Evolutionary conservation across 2,329 filamentous ascomycete genomes (phyloP).

Genomic region (Epichloe gansuensis): DNA sequence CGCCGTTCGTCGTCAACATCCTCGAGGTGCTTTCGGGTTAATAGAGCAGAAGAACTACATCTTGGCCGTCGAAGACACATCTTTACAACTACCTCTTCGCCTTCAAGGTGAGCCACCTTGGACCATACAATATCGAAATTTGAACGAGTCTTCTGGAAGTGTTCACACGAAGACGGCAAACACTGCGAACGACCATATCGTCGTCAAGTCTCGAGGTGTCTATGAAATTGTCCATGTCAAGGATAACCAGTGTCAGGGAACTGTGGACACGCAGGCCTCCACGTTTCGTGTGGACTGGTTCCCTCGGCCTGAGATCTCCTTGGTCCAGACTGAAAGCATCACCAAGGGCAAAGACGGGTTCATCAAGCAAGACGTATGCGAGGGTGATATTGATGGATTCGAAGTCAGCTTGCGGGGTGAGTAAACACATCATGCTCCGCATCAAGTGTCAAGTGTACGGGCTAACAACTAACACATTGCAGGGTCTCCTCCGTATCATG

Average conservation of each 20-base stretch:
- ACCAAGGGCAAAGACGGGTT: slow-evolving; percentile 39
- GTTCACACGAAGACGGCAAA: slow-evolving; percentile 35
- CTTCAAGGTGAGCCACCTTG: slow-evolving; percentile 79
- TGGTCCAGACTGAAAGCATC: slow-evolving; percentile 53
- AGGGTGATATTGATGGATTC: slow-evolving; percentile 84
- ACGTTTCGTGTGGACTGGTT: slow-evolving; percentile 78
- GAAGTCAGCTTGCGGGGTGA: slow-evolving; percentile 68
- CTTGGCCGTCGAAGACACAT: slow-evolving; percentile 63
- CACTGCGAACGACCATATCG: slow-evolving; percentile 53
- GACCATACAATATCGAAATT: slow-evolving; percentile 63
- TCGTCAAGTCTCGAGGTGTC: slow-evolving; percentile 52
- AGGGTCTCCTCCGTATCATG: slow-evolving; percentile 69
- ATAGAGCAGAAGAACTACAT: slow-evolving; percentile 68
- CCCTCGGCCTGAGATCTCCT: slow-evolving; percentile 57
- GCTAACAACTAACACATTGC: slow-evolving; percentile 17
- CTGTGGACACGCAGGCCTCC: slow-evolving; percentile 60
- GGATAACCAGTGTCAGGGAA: slow-evolving; percentile 72
- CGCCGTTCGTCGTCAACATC: slow-evolving; percentile 75
- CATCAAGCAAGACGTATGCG: slow-evolving; percentile 73
- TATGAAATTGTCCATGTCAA: slow-evolving; percentile 70
- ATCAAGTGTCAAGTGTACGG: neutral
- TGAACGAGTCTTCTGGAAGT: slow-evolving; percentile 37
- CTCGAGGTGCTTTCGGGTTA: slow-evolving; percentile 72
- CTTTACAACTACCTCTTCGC: slow-evolving; percentile 64
- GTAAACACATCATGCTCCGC: slow-evolving; percentile 10